These are phyloP conservation scores for Chalciporus pseudorubinellus DNA, from an alignment of 768 basidiomycete species.

Conservation along the genomic window DNA sequence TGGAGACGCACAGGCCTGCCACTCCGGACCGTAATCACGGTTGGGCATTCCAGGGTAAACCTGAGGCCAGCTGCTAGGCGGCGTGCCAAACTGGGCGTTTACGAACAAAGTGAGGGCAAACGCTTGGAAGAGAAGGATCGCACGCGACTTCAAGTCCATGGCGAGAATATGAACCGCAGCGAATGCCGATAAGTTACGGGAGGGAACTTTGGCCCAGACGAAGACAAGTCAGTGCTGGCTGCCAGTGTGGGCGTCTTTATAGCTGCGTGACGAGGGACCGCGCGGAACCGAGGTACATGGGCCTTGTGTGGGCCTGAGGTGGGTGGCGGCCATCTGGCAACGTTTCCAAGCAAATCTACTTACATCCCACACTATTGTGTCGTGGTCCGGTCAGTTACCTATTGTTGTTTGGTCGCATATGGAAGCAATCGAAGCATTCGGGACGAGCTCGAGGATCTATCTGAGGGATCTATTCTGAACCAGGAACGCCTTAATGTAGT, in stretches of 20 bases:
- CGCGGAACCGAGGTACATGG: no score
- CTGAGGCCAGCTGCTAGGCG: conserved; percentile 38
- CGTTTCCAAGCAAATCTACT: not conserved
- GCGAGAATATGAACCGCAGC: conserved; percentile 4
- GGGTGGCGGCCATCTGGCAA: not conserved
- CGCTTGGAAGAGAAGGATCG: not conserved
- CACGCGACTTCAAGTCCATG: conserved; percentile 22
- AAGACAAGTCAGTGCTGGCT: not conserved
- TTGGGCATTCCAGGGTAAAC: conserved; percentile 42
- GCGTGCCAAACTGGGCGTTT: conserved; percentile 24
- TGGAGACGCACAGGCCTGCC: conserved; percentile 57
- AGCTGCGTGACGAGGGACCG: not conserved
- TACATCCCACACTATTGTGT: conserved; percentile 14
- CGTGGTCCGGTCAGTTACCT: not conserved
- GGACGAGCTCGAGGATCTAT: no score
- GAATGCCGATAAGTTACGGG: conserved; percentile 9
- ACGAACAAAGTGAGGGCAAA: conserved; percentile 8
- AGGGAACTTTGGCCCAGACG: not conserved
- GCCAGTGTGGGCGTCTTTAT: conserved; percentile 6
- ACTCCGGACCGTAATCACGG: conserved; percentile 50
- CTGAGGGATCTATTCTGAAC: no score
- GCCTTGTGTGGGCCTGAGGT: no score
- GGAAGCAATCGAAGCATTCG: no score
- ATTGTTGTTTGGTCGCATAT: not conserved
- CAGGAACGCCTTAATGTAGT: no score